Conservation (phyloP, 345 rosid genomes). For the Capsella bursapastoris region DNA sequence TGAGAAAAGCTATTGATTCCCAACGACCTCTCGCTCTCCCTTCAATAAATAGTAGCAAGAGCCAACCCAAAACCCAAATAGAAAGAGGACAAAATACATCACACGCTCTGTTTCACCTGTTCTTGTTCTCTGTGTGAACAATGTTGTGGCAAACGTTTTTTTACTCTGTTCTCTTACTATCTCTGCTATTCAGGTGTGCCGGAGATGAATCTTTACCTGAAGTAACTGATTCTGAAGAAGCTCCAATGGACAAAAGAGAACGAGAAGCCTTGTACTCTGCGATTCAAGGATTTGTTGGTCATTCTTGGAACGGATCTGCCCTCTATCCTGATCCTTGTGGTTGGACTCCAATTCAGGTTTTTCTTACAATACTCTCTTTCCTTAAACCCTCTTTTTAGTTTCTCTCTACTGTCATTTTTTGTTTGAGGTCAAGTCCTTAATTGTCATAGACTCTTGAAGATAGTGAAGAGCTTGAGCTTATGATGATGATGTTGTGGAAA, state of each 20-base stretch:
- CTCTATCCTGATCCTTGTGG: constrained; percentile 99
- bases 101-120: constrained; percentile 40
- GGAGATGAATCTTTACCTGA: constrained; percentile 43
- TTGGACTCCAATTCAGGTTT: constrained; percentile 94
- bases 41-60: constrained; percentile 42
- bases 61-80: constrained; percentile 32
- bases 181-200: constrained; percentile 27
- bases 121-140: constrained; percentile 31
- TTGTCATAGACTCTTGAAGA: constrained; percentile 23
- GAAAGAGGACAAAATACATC: constrained; percentile 41
- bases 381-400: background rate
- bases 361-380: constrained; percentile 22
- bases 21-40: constrained; percentile 42
- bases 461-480: constrained; percentile 13
- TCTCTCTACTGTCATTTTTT: constrained; percentile 6
- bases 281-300: constrained; percentile 85
- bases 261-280: constrained; percentile 70
- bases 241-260: constrained; percentile 80
- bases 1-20: constrained; percentile 39
- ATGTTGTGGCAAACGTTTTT: constrained; percentile 38
- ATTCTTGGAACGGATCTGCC: constrained; percentile 93
- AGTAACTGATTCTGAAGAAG: constrained; percentile 41
- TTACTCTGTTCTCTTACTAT: constrained; percentile 37
- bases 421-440: background rate
- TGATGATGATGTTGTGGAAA: constrained; percentile 5